Base-by-base conservation (phyloP, 2,329 filamentous ascomycete species). In the Anthostomella pinea region DNA sequence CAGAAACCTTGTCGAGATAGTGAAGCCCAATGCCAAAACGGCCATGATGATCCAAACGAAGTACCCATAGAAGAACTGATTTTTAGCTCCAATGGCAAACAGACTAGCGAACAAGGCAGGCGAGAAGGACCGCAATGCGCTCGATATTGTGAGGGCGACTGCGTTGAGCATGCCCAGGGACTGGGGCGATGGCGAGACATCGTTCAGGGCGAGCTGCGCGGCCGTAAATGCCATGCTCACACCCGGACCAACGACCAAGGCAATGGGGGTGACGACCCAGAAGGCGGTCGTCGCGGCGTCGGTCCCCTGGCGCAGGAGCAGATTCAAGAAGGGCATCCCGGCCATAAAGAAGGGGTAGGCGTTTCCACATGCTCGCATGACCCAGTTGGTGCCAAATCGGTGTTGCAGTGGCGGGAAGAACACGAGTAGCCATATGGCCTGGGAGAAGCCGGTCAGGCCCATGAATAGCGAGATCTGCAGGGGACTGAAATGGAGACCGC, bases 121-220 rank as follows among this genome's bases (percentile, higher is more conserved):
- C 0, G 74, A 72, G 25, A 90, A 68, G 0, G 85, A 73, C 10
- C 86, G 70, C 19, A 87, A 65, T 0, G 66, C 81, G 45, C 79
- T 81, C 0, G 68, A 62, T 1, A 79, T 52, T 0, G 83, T 83
- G 39, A 91, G 65, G 0, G 77, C 74, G 1, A 87, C 50, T 0
- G 82, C 81, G 49, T 91, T 91, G 18, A 93, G 64, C 0, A 79
- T 87, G 0, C 82, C 85, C 8, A 91, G 66, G 0, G 79, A 74
- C 26, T 69, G 67, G 1, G 77, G 72, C 8, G 71, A 77, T 0
- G 87, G 87, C 0, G 81, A 73, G 2, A 85, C 76, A 39, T 90
- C 84, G 58, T 91, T 91, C 20, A 91, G 55, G 0, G 79, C 79
- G 7, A 91, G 77, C 65, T 90, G 85, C 1, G 82, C 72, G 2